A percentile compares a stretch with the other conserved stretches of the same genome.
Conservation (phyloP, 257 asterid genomes). For the Solanum okadae region DNA sequence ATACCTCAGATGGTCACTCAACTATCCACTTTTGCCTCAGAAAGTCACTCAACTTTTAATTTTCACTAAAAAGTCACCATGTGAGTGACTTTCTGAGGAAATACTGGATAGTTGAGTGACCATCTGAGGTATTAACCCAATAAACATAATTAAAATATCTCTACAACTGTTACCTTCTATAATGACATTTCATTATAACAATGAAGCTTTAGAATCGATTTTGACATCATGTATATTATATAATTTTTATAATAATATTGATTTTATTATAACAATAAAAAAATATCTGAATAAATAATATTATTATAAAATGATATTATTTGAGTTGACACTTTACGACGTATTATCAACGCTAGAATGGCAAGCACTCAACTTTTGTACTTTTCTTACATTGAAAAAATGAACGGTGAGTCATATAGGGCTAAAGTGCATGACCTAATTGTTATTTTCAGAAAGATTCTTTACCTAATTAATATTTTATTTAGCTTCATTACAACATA, state of each 20-base stretch:
- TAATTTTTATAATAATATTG: not conserved
- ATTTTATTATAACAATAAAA: not conserved
- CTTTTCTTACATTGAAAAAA: not conserved
- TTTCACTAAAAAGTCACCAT: no score
- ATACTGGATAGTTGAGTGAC: no score
- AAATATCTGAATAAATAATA: not conserved
- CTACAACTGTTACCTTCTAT: accelerated
- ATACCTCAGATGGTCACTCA: no score
- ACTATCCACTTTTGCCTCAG: no score
- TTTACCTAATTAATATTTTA: not conserved
- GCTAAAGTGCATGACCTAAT: not conserved
- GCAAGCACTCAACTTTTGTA: not conserved
- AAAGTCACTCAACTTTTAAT: no score
- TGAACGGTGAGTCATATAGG: not conserved
- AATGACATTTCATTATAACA: not conserved
- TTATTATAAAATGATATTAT: not conserved
- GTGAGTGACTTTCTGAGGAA: no score
- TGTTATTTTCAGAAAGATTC: not conserved
- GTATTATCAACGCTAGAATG: not conserved
- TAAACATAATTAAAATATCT: no score
- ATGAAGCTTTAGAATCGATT: not conserved
- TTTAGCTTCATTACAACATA: not conserved
- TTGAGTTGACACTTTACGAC: not conserved
- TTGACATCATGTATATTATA: not conserved
- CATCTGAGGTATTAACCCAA: no score